Percentiles rank a stretch among this genome's conserved stretches.
phyloP scores from a whole-genome alignment of 1,284 basidiomycete species.

The Vanrija sp. region DNA sequence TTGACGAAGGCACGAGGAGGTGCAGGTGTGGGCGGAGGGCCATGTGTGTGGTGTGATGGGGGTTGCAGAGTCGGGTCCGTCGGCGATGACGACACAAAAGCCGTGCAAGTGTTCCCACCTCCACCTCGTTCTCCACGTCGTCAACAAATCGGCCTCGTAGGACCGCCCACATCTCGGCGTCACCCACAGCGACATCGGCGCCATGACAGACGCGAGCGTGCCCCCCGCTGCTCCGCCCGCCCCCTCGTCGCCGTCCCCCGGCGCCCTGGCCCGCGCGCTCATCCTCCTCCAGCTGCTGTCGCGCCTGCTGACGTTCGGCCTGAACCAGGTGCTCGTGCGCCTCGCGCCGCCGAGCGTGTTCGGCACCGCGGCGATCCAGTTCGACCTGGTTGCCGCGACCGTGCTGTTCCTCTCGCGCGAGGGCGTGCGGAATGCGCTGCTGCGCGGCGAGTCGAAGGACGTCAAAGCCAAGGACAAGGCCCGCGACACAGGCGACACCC shows the following conservation, averaged over 20 bases:
- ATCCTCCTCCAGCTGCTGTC: conserved; percentile 82
- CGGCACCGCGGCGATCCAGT: conserved; percentile 78
- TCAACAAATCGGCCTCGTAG: no score
- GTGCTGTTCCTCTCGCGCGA: conserved; percentile 90
- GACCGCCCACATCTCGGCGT: no score
- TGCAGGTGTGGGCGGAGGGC: conserved; percentile 29
- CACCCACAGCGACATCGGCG: not conserved
- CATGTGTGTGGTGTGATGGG: conserved; percentile 13
- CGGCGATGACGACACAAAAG: not conserved
- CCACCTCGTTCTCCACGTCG: not conserved
- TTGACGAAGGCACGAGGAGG: conserved; percentile 30
- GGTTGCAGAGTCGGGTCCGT: no score
- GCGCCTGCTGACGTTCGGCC: conserved; percentile 74
- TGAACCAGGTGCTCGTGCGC: conserved; percentile 80
- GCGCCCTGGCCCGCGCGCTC: conserved; percentile 62
- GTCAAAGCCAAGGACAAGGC: not conserved
- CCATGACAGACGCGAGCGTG: not conserved
- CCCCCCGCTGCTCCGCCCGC: not conserved
- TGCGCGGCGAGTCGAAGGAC: conserved; percentile 39
- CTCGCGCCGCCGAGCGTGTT: conserved; percentile 81
- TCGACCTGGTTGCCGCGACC: conserved; percentile 79
- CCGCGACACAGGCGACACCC: not conserved
- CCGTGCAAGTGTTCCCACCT: no score
- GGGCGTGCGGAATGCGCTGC: conserved; percentile 77
- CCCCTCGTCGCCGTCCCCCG: conserved; percentile 5